phyloP scores from a whole-genome alignment of 163 green algal species.

The Coccomyxa subellipsoidea region DNA sequence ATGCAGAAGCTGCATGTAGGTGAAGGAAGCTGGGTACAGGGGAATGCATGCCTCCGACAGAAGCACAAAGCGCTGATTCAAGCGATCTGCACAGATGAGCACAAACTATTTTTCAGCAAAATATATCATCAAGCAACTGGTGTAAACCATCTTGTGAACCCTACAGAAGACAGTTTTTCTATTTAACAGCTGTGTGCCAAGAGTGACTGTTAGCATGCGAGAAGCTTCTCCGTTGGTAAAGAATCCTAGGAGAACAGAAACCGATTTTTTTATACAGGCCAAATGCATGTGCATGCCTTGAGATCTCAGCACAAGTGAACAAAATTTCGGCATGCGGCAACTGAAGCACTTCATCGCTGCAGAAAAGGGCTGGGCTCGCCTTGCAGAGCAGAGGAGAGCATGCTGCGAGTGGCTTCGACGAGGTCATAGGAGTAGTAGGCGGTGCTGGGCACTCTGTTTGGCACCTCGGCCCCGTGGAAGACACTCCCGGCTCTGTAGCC shows the following conservation, averaged over 20 bases:
- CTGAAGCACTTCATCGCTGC: too few relatives aligned
- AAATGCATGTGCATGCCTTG: too few relatives aligned
- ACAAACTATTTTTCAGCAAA: background rate
- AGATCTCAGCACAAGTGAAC: too few relatives aligned
- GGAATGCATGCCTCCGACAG: constrained; percentile 41
- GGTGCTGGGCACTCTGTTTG: background rate
- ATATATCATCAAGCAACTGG: background rate
- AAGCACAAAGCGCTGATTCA: constrained; percentile 44
- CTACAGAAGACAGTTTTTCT: too few relatives aligned
- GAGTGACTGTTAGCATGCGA: too few relatives aligned
- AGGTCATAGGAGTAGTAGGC: constrained; percentile 6
- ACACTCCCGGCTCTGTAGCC: constrained; percentile 2
- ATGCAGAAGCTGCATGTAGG: constrained; percentile 32
- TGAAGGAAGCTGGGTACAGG: constrained; percentile 35
- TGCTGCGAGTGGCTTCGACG: background rate
- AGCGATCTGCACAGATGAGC: constrained; percentile 19
- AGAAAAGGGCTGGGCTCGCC: background rate
- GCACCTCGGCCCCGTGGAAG: background rate
- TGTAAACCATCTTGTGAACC: too few relatives aligned
- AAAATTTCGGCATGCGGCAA: too few relatives aligned
- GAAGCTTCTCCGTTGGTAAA: too few relatives aligned
- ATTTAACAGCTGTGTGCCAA: too few relatives aligned
- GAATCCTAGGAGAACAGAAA: too few relatives aligned
- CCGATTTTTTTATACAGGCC: too few relatives aligned
- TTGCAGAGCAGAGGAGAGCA: background rate